Base-by-base conservation (phyloP, 2,329 filamentous ascomycete species). In the Xylaria sp. region DNA sequence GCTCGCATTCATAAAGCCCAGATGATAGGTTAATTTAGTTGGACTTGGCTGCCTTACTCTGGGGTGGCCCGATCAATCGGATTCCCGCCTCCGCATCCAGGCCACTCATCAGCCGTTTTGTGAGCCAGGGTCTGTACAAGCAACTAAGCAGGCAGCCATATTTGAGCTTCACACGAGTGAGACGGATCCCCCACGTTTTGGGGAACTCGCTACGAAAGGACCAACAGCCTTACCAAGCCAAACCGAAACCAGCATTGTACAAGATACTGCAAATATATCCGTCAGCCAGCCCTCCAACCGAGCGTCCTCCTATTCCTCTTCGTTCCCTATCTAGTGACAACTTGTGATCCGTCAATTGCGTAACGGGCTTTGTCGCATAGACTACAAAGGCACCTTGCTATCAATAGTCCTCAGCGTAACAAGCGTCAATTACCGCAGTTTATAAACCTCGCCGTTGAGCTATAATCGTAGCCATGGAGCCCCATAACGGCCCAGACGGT, bases 401-500 rank as follows among this genome's bases (percentile, higher is more conserved):
- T 43, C 23, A 20, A 10, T 20, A 10, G 25, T 30, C 34, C 12
- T 23, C 32, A 1, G 13, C 15, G 12, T 32, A 53, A 25, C 36
- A 10, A 34, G 23, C 12, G 36, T 32, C 36, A 1, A 56, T 13
- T 53, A 13, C 30, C n/a, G 6, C 46, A 23, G 18, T 20, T 53
- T 18, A 15, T n/a, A 20, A 34, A 55, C 50, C 30, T 30, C 30
- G 30, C 50, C 9, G 30, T 15, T 55, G 50, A n/a, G n/a, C n/a
- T 3, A 34, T 23, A 8, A 55, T 23, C 30, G 8, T 41, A 60
- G 57, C 36, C 15, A 77, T 77, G 72, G 78, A 75, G 63, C 68
- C 64, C 15, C 73, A 77, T 36, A 78, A 81, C 63, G 80, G 77
- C 8, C 84, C 85, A 15, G 78, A 82, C 63, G 81, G 77, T 6